Percentiles rank a stretch among this genome's conserved stretches.
Conservation (phyloP, 495 filamentous ascomycete genomes). For the Aspergillus campestris region DNA sequence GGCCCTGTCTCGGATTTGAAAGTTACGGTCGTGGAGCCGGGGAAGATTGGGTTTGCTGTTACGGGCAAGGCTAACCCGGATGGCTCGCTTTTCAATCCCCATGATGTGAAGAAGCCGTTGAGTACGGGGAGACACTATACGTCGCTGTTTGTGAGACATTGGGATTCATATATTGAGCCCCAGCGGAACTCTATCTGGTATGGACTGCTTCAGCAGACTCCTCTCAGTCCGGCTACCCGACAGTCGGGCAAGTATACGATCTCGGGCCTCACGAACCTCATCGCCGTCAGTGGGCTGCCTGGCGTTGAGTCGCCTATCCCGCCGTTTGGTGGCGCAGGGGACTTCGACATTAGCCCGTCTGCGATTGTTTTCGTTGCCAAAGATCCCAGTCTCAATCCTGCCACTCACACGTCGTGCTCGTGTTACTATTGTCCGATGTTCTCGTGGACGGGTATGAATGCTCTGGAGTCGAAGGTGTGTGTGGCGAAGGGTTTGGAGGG, state of each 20-base stretch:
- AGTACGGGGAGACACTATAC: conserved; percentile 48
- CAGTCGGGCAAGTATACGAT: conserved; percentile 37
- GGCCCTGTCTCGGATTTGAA: conserved; percentile 71
- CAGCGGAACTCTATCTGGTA: conserved; percentile 68
- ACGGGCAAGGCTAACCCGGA: conserved; percentile 50
- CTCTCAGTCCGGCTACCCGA: conserved; percentile 27
- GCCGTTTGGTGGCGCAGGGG: conserved; percentile 50
- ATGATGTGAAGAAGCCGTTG: conserved; percentile 43
- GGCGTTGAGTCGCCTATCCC: conserved; percentile 48
- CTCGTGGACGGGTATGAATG: conserved; percentile 46
- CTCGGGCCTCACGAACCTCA: conserved; percentile 40
- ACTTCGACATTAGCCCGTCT: conserved; percentile 49
- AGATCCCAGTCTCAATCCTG: conserved; percentile 68
- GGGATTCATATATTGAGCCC: conserved; percentile 53
- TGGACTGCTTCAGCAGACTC: conserved; percentile 47
- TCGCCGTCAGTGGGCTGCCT: conserved; percentile 32
- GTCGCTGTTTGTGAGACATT: conserved; percentile 51
- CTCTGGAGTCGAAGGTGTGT: conserved; percentile 29
- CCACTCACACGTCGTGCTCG: conserved; percentile 69
- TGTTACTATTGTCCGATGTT: conserved; percentile 55
- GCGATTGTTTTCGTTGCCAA: conserved; percentile 77
- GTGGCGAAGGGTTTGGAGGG: conserved; percentile 46
- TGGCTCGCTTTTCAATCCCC: conserved; percentile 47
- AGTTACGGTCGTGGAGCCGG: conserved; percentile 48
- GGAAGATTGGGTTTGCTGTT: conserved; percentile 62